A percentile compares a stretch with the other conserved stretches of the same genome.
phyloP scores from a whole-genome alignment of 2,329 filamentous ascomycete genomes.

The Colletotrichum kahawae region DNA sequence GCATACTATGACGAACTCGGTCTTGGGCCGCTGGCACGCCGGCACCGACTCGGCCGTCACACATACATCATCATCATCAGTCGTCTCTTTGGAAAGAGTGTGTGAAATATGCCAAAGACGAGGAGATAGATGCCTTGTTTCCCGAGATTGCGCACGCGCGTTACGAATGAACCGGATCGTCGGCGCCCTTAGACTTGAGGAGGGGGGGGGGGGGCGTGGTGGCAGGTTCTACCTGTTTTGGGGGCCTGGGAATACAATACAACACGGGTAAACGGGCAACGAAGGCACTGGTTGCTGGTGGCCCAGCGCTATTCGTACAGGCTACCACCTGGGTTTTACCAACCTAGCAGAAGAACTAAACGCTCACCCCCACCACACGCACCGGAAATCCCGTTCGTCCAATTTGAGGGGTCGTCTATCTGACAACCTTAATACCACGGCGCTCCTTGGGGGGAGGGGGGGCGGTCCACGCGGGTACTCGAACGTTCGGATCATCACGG shows the following conservation, averaged over 20 bases:
- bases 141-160: not conserved
- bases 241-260: not conserved
- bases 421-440: conserved; percentile 7
- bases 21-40: not conserved
- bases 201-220: not conserved
- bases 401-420: not conserved
- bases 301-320: not conserved
- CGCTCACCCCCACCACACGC: not conserved
- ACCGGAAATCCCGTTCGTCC: conserved; percentile 5
- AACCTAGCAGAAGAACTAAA: not conserved
- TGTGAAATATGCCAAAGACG: not conserved
- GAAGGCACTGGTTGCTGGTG: not conserved
- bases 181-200: not conserved
- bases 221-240: not conserved
- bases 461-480: not conserved
- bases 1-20: not conserved
- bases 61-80: not conserved
- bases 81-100: not conserved
- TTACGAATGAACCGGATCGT: not conserved
- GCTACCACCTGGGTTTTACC: not conserved
- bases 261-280: not conserved
- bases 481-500: not conserved
- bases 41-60: not conserved
- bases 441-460: not conserved
- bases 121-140: not conserved